These are phyloP conservation scores for Lophium mytilinum DNA, from an alignment of 495 filamentous ascomycete genomes.

Conservation along the genomic window DNA sequence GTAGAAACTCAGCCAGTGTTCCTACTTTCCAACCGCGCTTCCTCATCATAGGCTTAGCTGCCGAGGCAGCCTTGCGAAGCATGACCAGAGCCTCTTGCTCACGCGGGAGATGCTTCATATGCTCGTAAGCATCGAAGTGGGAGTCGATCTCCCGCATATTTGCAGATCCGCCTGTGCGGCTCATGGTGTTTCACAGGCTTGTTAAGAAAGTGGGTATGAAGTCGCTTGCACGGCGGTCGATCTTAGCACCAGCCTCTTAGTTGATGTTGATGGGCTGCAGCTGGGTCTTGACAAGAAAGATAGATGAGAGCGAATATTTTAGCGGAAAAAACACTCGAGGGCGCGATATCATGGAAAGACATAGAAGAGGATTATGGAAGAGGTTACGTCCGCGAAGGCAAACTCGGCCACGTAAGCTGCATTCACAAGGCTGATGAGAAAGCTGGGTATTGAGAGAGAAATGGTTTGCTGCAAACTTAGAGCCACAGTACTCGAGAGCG, in stretches of 20 bases:
- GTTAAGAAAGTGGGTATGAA: not conserved
- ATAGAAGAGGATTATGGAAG: slow-evolving; percentile 13
- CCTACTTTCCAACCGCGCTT: slow-evolving; percentile 74
- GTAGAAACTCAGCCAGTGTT: slow-evolving; percentile 78
- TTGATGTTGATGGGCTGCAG: not conserved
- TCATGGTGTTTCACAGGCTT: no score
- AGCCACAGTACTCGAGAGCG: no score
- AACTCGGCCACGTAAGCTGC: slow-evolving; percentile 22
- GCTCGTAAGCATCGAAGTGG: slow-evolving; percentile 66
- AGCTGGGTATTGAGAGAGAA: not conserved
- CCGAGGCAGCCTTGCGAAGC: slow-evolving; percentile 73
- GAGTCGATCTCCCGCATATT: slow-evolving; percentile 46
- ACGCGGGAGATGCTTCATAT: slow-evolving; percentile 63
- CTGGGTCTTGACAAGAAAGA: no score
- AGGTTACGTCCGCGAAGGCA: slow-evolving; percentile 10
- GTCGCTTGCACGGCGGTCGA: no score
- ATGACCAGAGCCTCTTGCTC: slow-evolving; percentile 74
- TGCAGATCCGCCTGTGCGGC: no score
- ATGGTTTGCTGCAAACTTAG: not conserved
- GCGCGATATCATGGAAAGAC: not conserved
- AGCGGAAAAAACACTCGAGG: not conserved
- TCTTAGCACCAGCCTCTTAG: not conserved
- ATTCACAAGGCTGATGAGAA: not conserved
- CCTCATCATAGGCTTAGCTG: slow-evolving; percentile 95
- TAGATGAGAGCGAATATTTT: no score